Percentiles rank a stretch among this genome's conserved stretches.
Evolutionary conservation across 2,329 filamentous ascomycete genomes (phyloP).

Genomic region (Hypoxylon sp.): DNA sequence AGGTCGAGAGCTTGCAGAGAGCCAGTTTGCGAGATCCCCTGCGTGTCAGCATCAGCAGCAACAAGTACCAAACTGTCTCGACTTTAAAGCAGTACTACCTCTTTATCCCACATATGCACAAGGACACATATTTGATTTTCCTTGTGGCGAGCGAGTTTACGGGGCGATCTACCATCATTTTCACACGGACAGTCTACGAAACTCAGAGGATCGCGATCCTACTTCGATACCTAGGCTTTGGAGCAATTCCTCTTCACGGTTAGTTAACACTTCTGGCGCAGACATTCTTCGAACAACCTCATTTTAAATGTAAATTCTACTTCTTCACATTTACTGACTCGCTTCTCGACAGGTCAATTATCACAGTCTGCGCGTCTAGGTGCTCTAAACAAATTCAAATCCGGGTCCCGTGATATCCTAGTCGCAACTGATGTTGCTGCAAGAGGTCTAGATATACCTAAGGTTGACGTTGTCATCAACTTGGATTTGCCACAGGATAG

Average conservation of each 20-base stretch:
- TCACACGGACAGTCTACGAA: conserved; percentile 92
- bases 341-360: conserved; percentile 73
- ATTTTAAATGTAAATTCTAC: background rate
- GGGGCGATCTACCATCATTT: conserved; percentile 90
- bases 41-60: conserved; percentile 83
- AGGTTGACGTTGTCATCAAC: conserved; percentile 90
- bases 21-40: conserved; percentile 89
- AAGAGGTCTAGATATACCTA: conserved; percentile 91
- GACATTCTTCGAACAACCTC: background rate
- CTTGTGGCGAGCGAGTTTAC: conserved; percentile 83
- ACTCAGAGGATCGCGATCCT: conserved; percentile 88
- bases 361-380: conserved; percentile 89
- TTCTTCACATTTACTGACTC: conserved; percentile 1
- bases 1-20: conserved; percentile 92
- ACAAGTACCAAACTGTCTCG: conserved; percentile 91
- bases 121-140: conserved; percentile 91
- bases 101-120: conserved; percentile 87
- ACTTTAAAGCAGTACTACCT: conserved; percentile 89
- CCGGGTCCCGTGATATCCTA: conserved; percentile 84
- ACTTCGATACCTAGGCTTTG: conserved; percentile 86
- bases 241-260: conserved; percentile 90
- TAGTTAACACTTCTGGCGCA: conserved; percentile 10
- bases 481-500: conserved; percentile 86
- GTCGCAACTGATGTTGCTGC: conserved; percentile 96
- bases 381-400: conserved; percentile 90